Conservation (phyloP, 164 flowering plant species). For the Dillenia turbinata region DNA sequence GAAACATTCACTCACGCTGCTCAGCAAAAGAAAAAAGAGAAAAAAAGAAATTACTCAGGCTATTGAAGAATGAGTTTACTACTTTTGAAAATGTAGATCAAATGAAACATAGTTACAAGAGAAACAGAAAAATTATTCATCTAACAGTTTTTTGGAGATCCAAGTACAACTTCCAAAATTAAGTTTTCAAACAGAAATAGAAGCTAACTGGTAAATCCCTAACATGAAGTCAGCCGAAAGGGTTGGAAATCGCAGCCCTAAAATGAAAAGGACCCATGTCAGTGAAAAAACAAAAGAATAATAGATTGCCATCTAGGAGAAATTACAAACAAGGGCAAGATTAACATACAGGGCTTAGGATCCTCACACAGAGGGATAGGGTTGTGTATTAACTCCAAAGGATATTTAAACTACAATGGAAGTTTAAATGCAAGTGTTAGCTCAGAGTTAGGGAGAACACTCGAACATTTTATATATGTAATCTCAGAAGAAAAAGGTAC, state of each 20-base stretch:
- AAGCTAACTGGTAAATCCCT: slow-evolving; percentile 1
- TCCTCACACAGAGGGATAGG: slow-evolving; percentile 1
- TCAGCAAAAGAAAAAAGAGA: neutral
- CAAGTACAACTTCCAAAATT: neutral
- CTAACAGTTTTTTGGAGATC: neutral
- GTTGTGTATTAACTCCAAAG: too few species aligned
- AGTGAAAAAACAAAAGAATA: slow-evolving; percentile 1
- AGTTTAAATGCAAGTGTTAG: too few species aligned
- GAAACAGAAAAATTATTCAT: neutral
- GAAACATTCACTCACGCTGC: neutral
- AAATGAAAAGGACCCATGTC: slow-evolving; percentile 23
- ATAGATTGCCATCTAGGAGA: neutral
- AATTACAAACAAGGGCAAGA: neutral
- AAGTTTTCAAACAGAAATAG: neutral
- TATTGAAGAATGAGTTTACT: too few species aligned
- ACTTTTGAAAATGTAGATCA: too few species aligned
- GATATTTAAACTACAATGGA: too few species aligned
- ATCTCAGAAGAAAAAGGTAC: too few species aligned
- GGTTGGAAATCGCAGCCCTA: slow-evolving; percentile 27
- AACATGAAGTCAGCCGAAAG: slow-evolving; percentile 10
- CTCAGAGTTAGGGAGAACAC: too few species aligned
- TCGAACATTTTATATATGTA: too few species aligned
- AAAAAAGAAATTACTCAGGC: neutral
- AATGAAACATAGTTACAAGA: too few species aligned
- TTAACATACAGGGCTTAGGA: neutral